Conservation (phyloP, 495 filamentous ascomycete species). For the Neurospora sp. region DNA sequence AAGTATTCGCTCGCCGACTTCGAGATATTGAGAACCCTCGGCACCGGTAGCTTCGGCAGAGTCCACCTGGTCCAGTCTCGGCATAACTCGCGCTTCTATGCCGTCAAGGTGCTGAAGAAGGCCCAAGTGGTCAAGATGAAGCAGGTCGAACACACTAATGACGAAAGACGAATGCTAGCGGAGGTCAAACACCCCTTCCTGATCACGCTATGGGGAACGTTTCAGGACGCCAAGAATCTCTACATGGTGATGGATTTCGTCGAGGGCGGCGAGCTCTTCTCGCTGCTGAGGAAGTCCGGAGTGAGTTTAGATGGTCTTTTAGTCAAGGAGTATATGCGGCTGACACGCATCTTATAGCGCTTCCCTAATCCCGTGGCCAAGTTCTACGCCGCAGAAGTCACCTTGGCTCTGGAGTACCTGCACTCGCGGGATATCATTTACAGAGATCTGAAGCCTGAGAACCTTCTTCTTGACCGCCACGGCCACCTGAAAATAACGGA, state of each 20-base stretch:
- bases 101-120: constrained; percentile 97
- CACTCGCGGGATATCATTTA: constrained; percentile 94
- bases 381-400: constrained; percentile 97
- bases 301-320: constrained; percentile 41
- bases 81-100: constrained; percentile 96
- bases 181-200: constrained; percentile 95
- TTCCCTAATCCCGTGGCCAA: constrained; percentile 98
- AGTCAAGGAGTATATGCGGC: not conserved
- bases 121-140: constrained; percentile 99
- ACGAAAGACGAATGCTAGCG: constrained; percentile 89
- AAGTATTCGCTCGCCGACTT: constrained; percentile 94
- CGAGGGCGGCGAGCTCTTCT: constrained; percentile 97
- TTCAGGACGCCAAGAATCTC: constrained; percentile 86
- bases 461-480: constrained; percentile 87
- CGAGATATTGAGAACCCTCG: constrained; percentile 74
- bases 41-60: constrained; percentile 92
- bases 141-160: constrained; percentile 97
- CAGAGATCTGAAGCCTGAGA: constrained; percentile 94
- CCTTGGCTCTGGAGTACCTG: constrained; percentile 90
- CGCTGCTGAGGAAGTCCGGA: constrained; percentile 88
- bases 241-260: constrained; percentile 99
- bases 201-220: constrained; percentile 96
- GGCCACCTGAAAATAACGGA: constrained; percentile 98
- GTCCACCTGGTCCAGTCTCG: constrained; percentile 94
- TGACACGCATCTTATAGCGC: constrained; percentile 47